These are phyloP conservation scores for Tylopilus felleus DNA, from an alignment of 768 basidiomycete species.

Conservation along the genomic window DNA sequence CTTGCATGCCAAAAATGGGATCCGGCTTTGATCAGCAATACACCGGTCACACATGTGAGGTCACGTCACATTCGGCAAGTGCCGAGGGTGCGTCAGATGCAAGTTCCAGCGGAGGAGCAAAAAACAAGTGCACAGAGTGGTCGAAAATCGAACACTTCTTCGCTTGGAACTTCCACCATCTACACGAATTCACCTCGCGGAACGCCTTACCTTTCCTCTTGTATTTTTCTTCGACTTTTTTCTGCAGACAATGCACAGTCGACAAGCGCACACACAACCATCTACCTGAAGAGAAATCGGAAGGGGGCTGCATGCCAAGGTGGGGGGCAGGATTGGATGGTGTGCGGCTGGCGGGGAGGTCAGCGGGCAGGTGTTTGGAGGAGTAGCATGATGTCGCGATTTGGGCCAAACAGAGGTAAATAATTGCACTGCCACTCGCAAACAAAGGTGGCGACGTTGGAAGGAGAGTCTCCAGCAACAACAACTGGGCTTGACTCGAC, in stretches of 20 bases:
- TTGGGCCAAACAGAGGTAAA: slow-evolving; percentile 29
- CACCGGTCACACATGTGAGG: slow-evolving; percentile 10
- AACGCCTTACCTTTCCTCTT: neutral
- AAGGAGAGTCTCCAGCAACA: slow-evolving; percentile 19
- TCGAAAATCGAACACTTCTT: slow-evolving; percentile 31
- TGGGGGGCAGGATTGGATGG: slow-evolving; percentile 1
- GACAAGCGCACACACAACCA: neutral
- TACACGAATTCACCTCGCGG: slow-evolving; percentile 9
- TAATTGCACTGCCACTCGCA: slow-evolving; percentile 28
- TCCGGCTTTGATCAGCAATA: slow-evolving; percentile 17
- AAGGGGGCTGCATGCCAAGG: neutral
- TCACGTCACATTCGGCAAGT: slow-evolving; percentile 28
- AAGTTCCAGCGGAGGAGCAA: slow-evolving; percentile 21
- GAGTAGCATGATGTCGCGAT: slow-evolving; percentile 15
- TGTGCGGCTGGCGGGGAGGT: slow-evolving; percentile 15
- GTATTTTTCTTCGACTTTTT: slow-evolving; percentile 7
- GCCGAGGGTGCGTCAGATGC: slow-evolving; percentile 22
- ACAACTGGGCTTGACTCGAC: slow-evolving; percentile 9
- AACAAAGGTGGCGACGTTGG: slow-evolving; percentile 30
- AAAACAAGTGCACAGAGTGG: slow-evolving; percentile 17
- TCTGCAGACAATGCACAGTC: neutral
- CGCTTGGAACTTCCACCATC: slow-evolving; percentile 34
- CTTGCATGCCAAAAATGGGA: slow-evolving; percentile 21
- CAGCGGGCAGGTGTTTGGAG: slow-evolving; percentile 26
- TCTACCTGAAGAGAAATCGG: neutral